Base-by-base conservation (phyloP, 1,284 basidiomycete genomes). In the Heterobasidion occidentale region DNA sequence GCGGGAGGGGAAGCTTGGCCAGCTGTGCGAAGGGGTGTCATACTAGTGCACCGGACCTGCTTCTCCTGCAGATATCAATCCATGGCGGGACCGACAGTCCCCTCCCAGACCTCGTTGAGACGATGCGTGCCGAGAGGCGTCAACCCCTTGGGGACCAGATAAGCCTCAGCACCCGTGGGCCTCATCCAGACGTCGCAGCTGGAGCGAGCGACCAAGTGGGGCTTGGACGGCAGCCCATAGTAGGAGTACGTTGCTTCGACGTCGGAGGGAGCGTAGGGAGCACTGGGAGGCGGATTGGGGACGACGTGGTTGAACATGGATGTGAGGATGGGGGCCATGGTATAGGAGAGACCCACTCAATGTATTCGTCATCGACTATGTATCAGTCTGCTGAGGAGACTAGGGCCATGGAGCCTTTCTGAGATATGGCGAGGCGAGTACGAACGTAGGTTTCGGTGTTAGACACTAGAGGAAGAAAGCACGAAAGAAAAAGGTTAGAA, bases 21-120 rank as follows among this genome's bases (percentile, higher is more conserved):
- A 51, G 27, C 54, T 15, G 46, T 2, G 52, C 67, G 62, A 53
- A 67, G 62, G 51, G 65, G 48, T 19, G 69, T 65, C 12, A 64
- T 63, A 53, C 59, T 66, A 27, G 68, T 65, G 58, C 59, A 67
- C n/a, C 58, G 20, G 44, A 68, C 64, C 46, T 48, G 19, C 56
- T 48, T 52, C 27, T 52, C 46, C 17, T 65, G 53, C 42, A 68
- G 57, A 36, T 54, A 42, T 19, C 11, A 49, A 33, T 49, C 27
- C 12, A 67, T 45, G 35, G 58, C 57, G 52, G 27, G 56, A 59
- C 56, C 59, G 34, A 61, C 44, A n/a, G 54, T 49, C 34, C 56
- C 60, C 46, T 66, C 60, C 67, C 68, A 70, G 58, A 65, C 54
- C 5, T 59, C 51, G 20, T 51, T 44, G 55, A 70, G 47, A 44